Evolutionary conservation across 805 yeast genomes (phyloP).

Genomic region (Suhomyces tanzawaensis): DNA sequence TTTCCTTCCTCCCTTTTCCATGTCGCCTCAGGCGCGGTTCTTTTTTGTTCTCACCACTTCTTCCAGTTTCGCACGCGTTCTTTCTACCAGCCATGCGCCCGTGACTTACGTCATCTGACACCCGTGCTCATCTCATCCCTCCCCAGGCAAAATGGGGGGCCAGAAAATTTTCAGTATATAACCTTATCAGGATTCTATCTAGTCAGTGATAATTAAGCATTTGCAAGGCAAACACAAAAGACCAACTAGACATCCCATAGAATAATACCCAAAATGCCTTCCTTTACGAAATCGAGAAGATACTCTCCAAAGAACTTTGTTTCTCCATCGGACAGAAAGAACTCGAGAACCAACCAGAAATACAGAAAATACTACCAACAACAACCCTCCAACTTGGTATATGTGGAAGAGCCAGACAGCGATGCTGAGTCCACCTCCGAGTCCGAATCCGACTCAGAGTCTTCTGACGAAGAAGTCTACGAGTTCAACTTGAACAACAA

Average conservation of each 20-base stretch:
- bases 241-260: neutral
- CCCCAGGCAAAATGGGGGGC: neutral
- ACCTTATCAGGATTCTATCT: neutral
- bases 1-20: neutral
- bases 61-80: constrained; percentile 2
- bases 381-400: constrained; percentile 35
- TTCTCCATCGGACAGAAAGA: constrained; percentile 5
- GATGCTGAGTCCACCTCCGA: constrained; percentile 25
- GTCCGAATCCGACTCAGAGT: constrained; percentile 16
- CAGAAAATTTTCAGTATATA: constrained; percentile 6
- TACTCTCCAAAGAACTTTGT: constrained; percentile 6
- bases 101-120: constrained; percentile 6
- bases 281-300: constrained; percentile 7
- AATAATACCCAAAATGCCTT: constrained; percentile 7
- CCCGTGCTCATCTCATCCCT: constrained; percentile 9
- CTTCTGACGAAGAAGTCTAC: constrained; percentile 23
- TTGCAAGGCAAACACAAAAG: neutral
- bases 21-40: neutral
- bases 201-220: neutral
- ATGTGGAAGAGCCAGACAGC: constrained; percentile 44
- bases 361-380: constrained; percentile 34
- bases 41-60: constrained; percentile 1
- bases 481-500: constrained; percentile 26
- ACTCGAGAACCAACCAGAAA: constrained; percentile 7
- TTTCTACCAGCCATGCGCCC: neutral